Base-by-base conservation (phyloP, 2,329 filamentous ascomycete species). In the Fusarium udum region DNA sequence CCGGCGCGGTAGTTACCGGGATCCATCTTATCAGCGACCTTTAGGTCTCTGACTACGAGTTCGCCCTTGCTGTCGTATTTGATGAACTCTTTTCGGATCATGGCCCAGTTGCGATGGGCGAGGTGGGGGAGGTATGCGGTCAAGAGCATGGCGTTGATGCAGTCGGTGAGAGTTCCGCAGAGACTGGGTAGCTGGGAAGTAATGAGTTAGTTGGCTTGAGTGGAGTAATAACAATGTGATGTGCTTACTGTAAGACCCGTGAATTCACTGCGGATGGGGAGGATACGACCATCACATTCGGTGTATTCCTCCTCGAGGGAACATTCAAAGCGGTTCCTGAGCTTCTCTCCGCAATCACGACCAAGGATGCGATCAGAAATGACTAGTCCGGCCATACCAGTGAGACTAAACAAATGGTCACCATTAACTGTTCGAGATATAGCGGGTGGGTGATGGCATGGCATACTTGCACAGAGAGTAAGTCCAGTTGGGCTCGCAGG, bases 361-460 rank as follows among this genome's bases (percentile, higher is more conserved):
- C 52, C 52, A 2, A 56, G 37, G 3, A 42, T 32, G 2, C 37
- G 52, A 22, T 32, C 26, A 37, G 52, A 56, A 7, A 56, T 56
- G 22, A 42, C 52, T 4, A 56, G 20, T 3, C 37, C 52, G 24
- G 52, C 37, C 36, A 56, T 56, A 20, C 52, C 26, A 6, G 37
- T 56, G 11, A 56, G 52, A 9, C 52, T 55, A 31, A 22, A 0
- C 0, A 31, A n/a, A 3, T 4, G 0, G 0, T 31, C 6, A 48
- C 26, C 14, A 48, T 24, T 2, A 1, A 43, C 2, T 43, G 10
- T 15, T 24, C 6, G 15, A 24, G n/a, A 6, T 10, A 12, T 3
- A 3, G n/a, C 40, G 4, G 40, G 15, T 15, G n/a, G 4, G 15
- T 16, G 10, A 12, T 2, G 15, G n/a, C 24, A 12, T 43, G 18